Conservation (phyloP, 2,329 filamentous ascomycete species). For the Neonectria hederae region DNA sequence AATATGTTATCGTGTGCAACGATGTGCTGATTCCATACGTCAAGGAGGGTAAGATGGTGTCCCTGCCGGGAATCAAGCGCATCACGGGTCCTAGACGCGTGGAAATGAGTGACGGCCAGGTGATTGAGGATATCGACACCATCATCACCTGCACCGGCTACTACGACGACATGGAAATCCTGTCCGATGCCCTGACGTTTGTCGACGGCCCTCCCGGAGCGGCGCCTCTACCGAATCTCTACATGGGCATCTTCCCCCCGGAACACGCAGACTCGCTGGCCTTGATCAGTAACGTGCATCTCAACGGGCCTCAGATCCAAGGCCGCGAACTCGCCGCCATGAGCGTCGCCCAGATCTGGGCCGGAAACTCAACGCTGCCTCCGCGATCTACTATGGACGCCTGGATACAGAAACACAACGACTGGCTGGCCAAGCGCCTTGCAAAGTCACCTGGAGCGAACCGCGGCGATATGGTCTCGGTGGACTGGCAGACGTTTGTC, state of each 20-base stretch:
- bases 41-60: not conserved
- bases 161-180: conserved; percentile 1
- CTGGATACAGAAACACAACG: conserved; percentile 20
- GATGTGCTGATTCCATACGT: not conserved
- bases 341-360: conserved; percentile 53
- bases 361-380: conserved; percentile 48
- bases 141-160: conserved; percentile 7
- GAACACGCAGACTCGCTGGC: conserved; percentile 6
- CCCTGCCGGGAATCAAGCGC: not conserved
- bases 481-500: conserved; percentile 49
- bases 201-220: not conserved
- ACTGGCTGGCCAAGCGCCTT: conserved; percentile 22
- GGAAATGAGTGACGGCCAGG: conserved; percentile 4
- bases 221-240: conserved; percentile 1
- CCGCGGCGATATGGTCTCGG: conserved; percentile 34
- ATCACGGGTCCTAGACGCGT: not conserved
- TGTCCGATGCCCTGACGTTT: not conserved
- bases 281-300: conserved; percentile 2
- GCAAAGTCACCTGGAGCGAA: conserved; percentile 18
- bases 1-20: not conserved
- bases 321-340: conserved; percentile 51
- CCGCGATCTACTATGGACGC: conserved; percentile 45
- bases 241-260: conserved; percentile 7
- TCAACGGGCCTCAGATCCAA: not conserved
- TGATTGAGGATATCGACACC: not conserved